phyloP scores from a whole-genome alignment of 352 stramenopile genomes.

The Blastocystis sp. region DNA sequence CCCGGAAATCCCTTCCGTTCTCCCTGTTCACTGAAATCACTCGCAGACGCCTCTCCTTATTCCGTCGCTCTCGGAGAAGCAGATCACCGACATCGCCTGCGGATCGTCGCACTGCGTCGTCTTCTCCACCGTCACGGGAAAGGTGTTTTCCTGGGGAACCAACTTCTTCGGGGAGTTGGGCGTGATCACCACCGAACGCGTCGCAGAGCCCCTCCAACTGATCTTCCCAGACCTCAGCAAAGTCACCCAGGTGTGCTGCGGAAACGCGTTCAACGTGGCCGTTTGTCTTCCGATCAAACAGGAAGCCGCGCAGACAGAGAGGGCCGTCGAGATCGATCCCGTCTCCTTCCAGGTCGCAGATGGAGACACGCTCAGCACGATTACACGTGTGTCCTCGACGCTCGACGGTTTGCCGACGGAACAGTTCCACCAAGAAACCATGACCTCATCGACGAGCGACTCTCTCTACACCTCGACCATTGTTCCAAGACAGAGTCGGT shows the following conservation, averaged over 20 bases:
- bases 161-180: conserved; percentile 17
- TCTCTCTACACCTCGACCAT: background rate
- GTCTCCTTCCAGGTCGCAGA: background rate
- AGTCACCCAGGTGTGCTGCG: background rate
- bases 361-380: background rate
- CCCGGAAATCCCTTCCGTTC: background rate
- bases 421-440: background rate
- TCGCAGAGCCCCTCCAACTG: background rate
- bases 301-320: background rate
- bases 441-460: background rate
- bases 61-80: background rate
- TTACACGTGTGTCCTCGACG: background rate
- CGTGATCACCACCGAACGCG: background rate
- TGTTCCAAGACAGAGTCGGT: background rate
- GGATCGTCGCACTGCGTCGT: conserved; percentile 59
- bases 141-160: conserved; percentile 59
- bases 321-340: background rate
- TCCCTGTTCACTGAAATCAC: background rate
- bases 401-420: background rate
- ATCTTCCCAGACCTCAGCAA: background rate
- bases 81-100: conserved; percentile 57
- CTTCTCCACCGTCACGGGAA: conserved; percentile 58
- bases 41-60: conserved; percentile 56
- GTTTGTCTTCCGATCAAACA: background rate
- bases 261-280: background rate